Evolutionary conservation across 148 eudicot genomes (phyloP), one percentile per base, ranked within the genome.

Genomic region (Camellia granthamiana): DNA sequence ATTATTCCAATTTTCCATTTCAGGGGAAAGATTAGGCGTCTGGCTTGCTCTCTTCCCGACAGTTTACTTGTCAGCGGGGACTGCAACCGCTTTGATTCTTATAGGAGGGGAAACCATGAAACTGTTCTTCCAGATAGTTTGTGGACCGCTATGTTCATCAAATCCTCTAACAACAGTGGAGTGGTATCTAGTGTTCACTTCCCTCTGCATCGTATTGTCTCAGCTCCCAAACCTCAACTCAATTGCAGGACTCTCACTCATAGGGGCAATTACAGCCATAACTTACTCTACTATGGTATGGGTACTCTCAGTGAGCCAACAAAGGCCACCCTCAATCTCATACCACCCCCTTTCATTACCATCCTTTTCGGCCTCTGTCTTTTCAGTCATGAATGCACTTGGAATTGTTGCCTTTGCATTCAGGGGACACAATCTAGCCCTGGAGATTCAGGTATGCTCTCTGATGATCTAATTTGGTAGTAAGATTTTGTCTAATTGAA

Each of bases 41-140:
- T 96, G 99, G 99, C 94, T 97, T 6, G 99, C 99, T 44, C 93
- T 97, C 41, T 97, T 97, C 65, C 99, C 99, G 2, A 97, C 98
- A 6, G 95, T 97, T 12, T 97, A 97, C 85, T 83, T 94, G 68
- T 94, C 99, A 0, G 99, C 98, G 11, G 99, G 99, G 67, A 97
- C 97, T 47, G 98, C 98, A 42, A 94, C 98, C 0, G 98, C 99
- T 47, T 72, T 97, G 78, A 97, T 97, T 63, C 95, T 97, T 14
- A 88, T 97, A 4, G 99, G 99, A 58, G 99, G 99, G 76, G 98
- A 94, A 82, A 92, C 99, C 42, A 92, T 97, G 98, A 97, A 97
- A 78, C 83, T 97, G 1, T 97, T 97, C 83, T 97, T 97, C 74
- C 90, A 97, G 77, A 94, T 88, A 23, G 97, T 94, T 72, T 94